Conservation (phyloP, 306 rosid species). For the Prunus davidiana region DNA sequence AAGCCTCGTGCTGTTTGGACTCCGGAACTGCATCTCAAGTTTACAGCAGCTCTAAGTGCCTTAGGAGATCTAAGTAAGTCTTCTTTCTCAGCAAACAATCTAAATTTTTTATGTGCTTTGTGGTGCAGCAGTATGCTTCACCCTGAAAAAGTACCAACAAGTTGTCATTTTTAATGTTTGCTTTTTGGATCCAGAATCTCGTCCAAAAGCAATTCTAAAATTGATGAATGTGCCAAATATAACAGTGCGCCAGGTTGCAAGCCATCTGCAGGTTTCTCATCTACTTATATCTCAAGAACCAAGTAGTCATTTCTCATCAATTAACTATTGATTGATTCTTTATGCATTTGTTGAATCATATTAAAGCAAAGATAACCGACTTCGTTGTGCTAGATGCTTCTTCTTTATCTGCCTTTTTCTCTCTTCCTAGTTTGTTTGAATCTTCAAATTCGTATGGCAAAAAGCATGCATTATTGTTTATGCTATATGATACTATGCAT, state of each 20-base stretch:
- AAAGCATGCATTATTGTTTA: too few relatives aligned
- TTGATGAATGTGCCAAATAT: constrained; percentile 38
- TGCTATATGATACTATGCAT: not conserved
- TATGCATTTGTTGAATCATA: constrained; percentile 1
- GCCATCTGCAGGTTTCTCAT: constrained; percentile 56
- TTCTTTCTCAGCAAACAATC: not conserved
- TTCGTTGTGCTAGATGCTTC: too few relatives aligned
- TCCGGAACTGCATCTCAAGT: constrained; percentile 36
- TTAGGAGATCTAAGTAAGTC: constrained; percentile 41
- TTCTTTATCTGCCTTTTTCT: too few relatives aligned
- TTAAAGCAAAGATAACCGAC: not conserved
- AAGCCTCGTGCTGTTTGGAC: constrained; percentile 37
- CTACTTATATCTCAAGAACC: constrained; percentile 2
- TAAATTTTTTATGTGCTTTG: not conserved
- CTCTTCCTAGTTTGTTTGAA: too few relatives aligned
- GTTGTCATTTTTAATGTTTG: constrained; percentile 2
- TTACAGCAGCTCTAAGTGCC: constrained; percentile 29
- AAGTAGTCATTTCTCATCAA: not conserved
- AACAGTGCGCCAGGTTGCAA: constrained; percentile 50
- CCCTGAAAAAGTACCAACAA: not conserved
- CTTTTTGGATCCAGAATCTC: constrained; percentile 28
- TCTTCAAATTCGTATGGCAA: too few relatives aligned
- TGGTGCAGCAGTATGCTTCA: not conserved
- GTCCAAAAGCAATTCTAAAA: constrained; percentile 38
- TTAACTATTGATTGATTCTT: not conserved